These are phyloP conservation scores for Globisporangium ultimum DNA, from an alignment of 352 stramenopile genomes.

Conservation along the genomic window DNA sequence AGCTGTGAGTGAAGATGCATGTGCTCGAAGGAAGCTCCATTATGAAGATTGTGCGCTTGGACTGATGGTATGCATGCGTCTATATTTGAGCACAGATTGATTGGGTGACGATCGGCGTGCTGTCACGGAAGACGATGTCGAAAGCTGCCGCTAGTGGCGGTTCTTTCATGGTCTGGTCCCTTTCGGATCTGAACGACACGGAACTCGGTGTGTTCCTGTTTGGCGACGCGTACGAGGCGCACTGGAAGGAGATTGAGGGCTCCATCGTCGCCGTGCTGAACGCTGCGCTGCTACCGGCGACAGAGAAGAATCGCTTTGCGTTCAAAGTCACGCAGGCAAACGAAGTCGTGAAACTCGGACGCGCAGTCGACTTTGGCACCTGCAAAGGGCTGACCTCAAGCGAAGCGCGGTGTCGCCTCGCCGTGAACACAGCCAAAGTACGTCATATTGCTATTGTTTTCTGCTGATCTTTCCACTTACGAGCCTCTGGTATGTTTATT, in stretches of 20 bases:
- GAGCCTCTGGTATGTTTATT: not conserved
- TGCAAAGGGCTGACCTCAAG: conserved; percentile 65
- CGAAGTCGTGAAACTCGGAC: conserved; percentile 64
- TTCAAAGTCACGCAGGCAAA: conserved; percentile 60
- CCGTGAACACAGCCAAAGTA: conserved; percentile 74
- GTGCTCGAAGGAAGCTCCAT: not conserved
- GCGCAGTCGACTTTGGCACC: conserved; percentile 67
- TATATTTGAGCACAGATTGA: conserved; percentile 39
- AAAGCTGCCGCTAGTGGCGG: conserved; percentile 61
- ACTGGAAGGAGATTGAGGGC: conserved; percentile 65
- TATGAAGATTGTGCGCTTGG: not conserved
- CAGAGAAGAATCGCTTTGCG: conserved; percentile 75
- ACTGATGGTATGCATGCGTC: not conserved
- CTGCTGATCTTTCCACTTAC: conserved; percentile 3
- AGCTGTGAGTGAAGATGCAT: conserved; percentile 21
- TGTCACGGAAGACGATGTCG: conserved; percentile 68
- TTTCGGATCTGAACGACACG: conserved; percentile 66
- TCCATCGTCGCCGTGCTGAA: conserved; percentile 71
- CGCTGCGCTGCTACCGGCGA: conserved; percentile 53
- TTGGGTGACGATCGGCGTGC: conserved; percentile 81
- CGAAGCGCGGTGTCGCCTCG: conserved; percentile 62
- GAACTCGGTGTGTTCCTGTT: conserved; percentile 80
- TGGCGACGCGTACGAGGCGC: conserved; percentile 56
- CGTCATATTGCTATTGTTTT: not conserved
- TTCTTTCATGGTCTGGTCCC: conserved; percentile 78